Percentiles rank a stretch among this genome's conserved stretches.
Conservation (phyloP, 345 rosid genomes). For the Nephelium lappaceum region DNA sequence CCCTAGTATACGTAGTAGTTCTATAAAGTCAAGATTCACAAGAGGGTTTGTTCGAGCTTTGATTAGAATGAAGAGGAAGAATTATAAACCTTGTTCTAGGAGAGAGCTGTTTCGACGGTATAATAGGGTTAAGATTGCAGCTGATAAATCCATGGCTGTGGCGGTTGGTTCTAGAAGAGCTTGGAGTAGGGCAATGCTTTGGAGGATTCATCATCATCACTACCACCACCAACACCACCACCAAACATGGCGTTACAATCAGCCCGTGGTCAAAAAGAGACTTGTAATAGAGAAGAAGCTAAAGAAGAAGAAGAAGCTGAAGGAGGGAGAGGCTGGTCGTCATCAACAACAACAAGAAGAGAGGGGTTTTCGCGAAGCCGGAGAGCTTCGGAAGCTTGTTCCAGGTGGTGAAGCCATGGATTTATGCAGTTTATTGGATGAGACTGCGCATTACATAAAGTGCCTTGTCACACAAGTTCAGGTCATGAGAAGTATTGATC, state of each 20-base stretch:
- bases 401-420: slow-evolving; percentile 66
- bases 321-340: neutral
- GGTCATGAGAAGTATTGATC: slow-evolving; percentile 56
- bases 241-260: slow-evolving; percentile 1
- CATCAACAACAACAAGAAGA: neutral
- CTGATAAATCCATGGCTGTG: slow-evolving; percentile 54
- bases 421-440: slow-evolving; percentile 48
- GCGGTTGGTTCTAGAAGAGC: slow-evolving; percentile 50
- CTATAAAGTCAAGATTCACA: slow-evolving; percentile 43
- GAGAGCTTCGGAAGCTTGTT: slow-evolving; percentile 49
- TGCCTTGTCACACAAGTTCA: slow-evolving; percentile 57
- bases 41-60: slow-evolving; percentile 47
- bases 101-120: slow-evolving; percentile 27
- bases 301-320: neutral
- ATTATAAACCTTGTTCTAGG: slow-evolving; percentile 1
- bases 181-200: slow-evolving; percentile 54
- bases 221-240: neutral
- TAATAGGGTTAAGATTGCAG: slow-evolving; percentile 48
- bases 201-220: slow-evolving; percentile 24
- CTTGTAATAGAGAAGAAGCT: slow-evolving; percentile 6
- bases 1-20: slow-evolving; percentile 18
- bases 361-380: slow-evolving; percentile 9
- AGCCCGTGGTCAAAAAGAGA: neutral
- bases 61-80: slow-evolving; percentile 26
- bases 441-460: slow-evolving; percentile 59